Base-by-base conservation (phyloP, 257 asterid genomes). In the Apocynum venetum region DNA sequence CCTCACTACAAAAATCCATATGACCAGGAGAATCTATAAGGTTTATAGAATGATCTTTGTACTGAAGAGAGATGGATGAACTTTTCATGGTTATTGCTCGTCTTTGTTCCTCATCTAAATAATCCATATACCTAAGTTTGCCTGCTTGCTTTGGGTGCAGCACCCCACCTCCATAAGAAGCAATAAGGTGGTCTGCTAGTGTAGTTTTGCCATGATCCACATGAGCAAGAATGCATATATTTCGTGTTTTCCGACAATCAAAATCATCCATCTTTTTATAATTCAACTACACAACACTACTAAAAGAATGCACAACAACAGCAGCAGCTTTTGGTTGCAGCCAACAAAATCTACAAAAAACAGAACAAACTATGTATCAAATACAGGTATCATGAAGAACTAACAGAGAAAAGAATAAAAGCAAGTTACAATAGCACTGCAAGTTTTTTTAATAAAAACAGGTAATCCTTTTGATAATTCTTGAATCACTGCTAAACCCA, bases 141-240 rank as follows among this genome's bases (percentile, higher is more conserved):
- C 98, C 98, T 10, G 98, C 98, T 81, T 94, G 98, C 88, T 94
- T 94, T 0, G 98, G 97, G 77, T 94, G 98, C 49, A 94, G 91
- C 72, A 94, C 92, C 3, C 98, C 98, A 72, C 97, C 98, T 47
- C 96, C 98, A 77, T 84, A 89, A 11, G 96, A 88, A 35, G 98
- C 96, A 76, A 94, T 94, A 56, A 94, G 74, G 78, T 94, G 98
- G 82, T 94, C 98, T 0, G 98, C 98, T 76, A 94, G 84, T 31
- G 98, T 94, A 1, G 98, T 94, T 87, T 94, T 94, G 51, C 98
- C 98, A 74, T 94, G 98, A 85, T 94, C 98, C 74, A 94, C 98
- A 80, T 94, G 98, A 6, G 98, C 98, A 57, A 94, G 98, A 75
- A 94, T 94, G 82, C 98, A 94, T 70, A 94, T 92, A 73, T 94